phyloP scores from a whole-genome alignment of 345 rosid genomes.

The Rhizophora mangle region DNA sequence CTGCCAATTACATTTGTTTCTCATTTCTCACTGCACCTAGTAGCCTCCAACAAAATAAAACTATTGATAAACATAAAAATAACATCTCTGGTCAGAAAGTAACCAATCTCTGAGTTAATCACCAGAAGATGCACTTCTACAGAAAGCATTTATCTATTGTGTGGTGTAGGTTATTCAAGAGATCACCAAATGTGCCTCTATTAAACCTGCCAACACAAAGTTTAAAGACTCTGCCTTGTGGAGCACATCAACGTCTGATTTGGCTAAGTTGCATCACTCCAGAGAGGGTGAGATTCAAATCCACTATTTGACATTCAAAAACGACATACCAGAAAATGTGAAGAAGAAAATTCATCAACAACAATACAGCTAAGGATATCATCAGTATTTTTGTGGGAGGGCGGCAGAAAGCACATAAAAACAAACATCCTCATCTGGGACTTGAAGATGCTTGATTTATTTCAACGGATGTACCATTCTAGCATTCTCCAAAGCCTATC shows the following conservation, averaged over 20 bases:
- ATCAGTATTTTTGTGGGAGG: no score
- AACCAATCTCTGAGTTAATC: conserved; percentile 37
- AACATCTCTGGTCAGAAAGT: conserved; percentile 38
- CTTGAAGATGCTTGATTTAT: conserved; percentile 45
- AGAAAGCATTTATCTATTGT: conserved; percentile 23
- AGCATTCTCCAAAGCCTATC: conserved; percentile 99
- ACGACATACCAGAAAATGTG: no score
- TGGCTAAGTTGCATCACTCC: conserved; percentile 56
- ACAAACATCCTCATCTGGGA: not conserved
- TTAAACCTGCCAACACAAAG: conserved; percentile 5
- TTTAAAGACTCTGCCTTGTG: conserved; percentile 25
- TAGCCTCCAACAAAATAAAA: not conserved
- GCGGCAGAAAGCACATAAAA: no score
- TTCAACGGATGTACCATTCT: conserved; percentile 96
- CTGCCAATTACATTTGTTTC: not conserved
- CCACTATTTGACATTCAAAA: no score
- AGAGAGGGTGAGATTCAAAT: conserved; percentile 10
- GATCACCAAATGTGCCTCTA: conserved; percentile 5
- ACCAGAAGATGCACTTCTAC: conserved; percentile 44
- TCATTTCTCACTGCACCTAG: not conserved
- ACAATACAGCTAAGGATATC: no score
- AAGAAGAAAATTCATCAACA: no score
- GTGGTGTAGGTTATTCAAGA: conserved; percentile 8
- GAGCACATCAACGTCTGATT: conserved; percentile 51
- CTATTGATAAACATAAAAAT: not conserved